Percentiles rank a stretch among this genome's conserved stretches.
Conservation (phyloP, 176 grass and related monocot genomes). For the Carex parvula region DNA sequence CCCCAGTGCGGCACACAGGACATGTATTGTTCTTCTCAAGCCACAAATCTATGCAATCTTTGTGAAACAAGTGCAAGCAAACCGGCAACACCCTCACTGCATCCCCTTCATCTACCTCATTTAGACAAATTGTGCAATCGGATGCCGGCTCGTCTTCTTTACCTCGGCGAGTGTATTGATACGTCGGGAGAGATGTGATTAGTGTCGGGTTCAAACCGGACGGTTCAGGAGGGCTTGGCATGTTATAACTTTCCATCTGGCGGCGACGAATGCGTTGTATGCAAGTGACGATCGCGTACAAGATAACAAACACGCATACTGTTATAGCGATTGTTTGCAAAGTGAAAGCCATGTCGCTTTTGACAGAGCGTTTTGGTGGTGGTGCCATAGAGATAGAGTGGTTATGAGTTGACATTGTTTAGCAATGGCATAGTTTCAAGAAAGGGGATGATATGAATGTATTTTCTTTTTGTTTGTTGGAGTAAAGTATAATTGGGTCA, state of each 20-base stretch:
- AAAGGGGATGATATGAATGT: background rate
- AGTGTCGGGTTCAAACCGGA: background rate
- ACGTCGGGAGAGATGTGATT: slow-evolving; percentile 12
- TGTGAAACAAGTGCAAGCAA: slow-evolving; percentile 33
- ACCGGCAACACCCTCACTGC: slow-evolving; percentile 22
- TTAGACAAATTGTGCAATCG: slow-evolving; percentile 24
- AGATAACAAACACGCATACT: background rate
- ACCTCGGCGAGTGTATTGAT: background rate
- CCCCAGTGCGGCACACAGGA: slow-evolving; percentile 23
- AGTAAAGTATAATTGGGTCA: background rate
- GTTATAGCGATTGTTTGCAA: background rate
- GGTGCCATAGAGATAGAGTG: background rate
- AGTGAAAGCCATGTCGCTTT: background rate
- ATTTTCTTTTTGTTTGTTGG: background rate
- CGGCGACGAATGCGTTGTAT: background rate
- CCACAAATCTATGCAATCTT: slow-evolving; percentile 25
- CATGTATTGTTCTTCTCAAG: slow-evolving; percentile 24
- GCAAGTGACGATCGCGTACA: background rate
- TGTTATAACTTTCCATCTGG: background rate
- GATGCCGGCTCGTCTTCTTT: background rate
- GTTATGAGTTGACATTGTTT: background rate
- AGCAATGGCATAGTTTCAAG: background rate
- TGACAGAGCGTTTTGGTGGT: background rate
- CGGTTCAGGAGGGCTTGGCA: background rate
- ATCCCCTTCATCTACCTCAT: slow-evolving; percentile 26